Percentiles rank a stretch among this genome's conserved stretches.
phyloP scores from a whole-genome alignment of 495 filamentous ascomycete genomes.

The Talaromyces stipitatus region DNA sequence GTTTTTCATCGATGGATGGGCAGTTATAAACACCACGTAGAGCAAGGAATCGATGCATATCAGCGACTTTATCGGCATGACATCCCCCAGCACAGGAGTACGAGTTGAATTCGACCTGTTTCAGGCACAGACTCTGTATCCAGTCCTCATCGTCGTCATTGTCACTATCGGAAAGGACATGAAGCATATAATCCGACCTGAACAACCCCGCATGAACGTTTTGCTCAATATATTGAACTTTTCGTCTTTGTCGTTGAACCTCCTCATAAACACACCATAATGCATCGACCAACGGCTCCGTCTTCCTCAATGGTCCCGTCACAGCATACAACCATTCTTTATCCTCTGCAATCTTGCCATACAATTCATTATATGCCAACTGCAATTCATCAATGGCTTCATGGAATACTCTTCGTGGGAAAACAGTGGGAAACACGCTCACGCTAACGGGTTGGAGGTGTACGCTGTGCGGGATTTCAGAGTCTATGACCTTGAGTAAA shows the following conservation, averaged over 20 bases:
- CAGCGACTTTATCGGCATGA: slow-evolving; percentile 54
- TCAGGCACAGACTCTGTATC: slow-evolving; percentile 41
- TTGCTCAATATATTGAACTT: slow-evolving; percentile 52
- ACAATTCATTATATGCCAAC: slow-evolving; percentile 70
- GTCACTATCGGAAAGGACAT: slow-evolving; percentile 19
- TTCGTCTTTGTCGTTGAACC: slow-evolving; percentile 38
- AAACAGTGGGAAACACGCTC: slow-evolving; percentile 73
- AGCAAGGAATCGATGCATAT: slow-evolving; percentile 49
- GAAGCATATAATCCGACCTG: slow-evolving; percentile 89
- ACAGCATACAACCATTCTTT: slow-evolving; percentile 55
- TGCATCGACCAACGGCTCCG: slow-evolving; percentile 62
- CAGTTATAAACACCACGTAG: slow-evolving; percentile 14
- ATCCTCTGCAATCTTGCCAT: slow-evolving; percentile 67
- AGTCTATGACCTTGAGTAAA: slow-evolving; percentile 54
- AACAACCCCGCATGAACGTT: slow-evolving; percentile 67
- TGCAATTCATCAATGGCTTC: slow-evolving; percentile 57
- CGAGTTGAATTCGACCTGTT: slow-evolving; percentile 91
- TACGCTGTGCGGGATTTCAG: slow-evolving; percentile 49
- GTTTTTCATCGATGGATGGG: background rate
- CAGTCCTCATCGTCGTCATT: background rate
- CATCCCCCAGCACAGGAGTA: slow-evolving; percentile 71
- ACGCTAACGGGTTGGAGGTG: slow-evolving; percentile 68
- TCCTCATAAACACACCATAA: slow-evolving; percentile 68
- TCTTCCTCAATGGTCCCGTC: slow-evolving; percentile 39
- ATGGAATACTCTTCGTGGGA: slow-evolving; percentile 63